Percentiles rank a stretch among this genome's conserved stretches.
Evolutionary conservation across 2,329 filamentous ascomycete species (phyloP).

Genomic region (Drechslerella dactyloides): DNA sequence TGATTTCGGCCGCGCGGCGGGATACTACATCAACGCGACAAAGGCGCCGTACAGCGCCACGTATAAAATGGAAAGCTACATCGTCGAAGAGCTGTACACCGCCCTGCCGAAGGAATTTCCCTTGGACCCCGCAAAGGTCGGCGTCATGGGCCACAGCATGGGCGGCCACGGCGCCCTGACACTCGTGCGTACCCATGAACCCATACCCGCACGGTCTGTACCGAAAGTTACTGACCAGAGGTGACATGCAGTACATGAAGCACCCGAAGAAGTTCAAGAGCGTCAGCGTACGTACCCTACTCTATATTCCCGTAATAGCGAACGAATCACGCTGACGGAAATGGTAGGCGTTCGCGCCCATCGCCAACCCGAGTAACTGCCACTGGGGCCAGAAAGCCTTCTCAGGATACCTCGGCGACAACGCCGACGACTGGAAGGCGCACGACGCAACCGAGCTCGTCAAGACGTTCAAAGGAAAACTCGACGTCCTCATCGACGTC

Average conservation of each 20-base stretch:
- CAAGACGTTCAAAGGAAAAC: conserved; percentile 71
- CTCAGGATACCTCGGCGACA: conserved; percentile 80
- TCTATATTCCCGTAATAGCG: neutral
- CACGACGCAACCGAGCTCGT: conserved; percentile 93
- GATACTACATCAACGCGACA: conserved; percentile 92
- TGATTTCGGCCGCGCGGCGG: conserved; percentile 89
- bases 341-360: conserved; percentile 80
- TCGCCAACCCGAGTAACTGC: conserved; percentile 81
- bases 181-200: conserved; percentile 62
- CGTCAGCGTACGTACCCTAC: conserved; percentile 64
- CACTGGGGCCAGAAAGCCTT: conserved; percentile 96
- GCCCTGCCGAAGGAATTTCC: conserved; percentile 75
- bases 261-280: conserved; percentile 88
- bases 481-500: conserved; percentile 86
- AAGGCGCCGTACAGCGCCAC: conserved; percentile 73
- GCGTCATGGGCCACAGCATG: conserved; percentile 95
- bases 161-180: conserved; percentile 94
- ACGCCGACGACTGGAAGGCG: conserved; percentile 78
- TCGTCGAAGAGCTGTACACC: conserved; percentile 83
- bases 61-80: conserved; percentile 95
- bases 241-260: conserved; percentile 71
- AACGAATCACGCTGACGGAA: neutral
- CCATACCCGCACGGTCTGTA: neutral
- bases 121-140: conserved; percentile 73
- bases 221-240: neutral